Conservation (phyloP, 164 flowering plant genomes). For the Stephania yunnanensis region DNA sequence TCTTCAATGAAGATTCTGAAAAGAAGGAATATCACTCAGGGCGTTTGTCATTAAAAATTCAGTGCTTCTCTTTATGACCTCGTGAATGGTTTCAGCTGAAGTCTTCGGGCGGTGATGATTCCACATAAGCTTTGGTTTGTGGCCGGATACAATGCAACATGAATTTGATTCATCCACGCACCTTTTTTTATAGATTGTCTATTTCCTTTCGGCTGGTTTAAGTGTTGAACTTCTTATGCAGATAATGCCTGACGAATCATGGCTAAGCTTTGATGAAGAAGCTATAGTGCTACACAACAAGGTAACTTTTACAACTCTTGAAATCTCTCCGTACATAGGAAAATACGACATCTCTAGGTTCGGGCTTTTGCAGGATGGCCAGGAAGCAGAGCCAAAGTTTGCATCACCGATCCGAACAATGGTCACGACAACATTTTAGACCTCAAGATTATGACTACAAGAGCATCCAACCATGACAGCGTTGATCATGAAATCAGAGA, state of each 20-base stretch:
- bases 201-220: not conserved
- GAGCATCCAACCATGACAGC: conserved; percentile 27
- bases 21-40: not conserved
- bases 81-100: not conserved
- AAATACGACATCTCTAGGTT: conserved; percentile 55
- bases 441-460: conserved; percentile 74
- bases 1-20: not conserved
- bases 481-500: conserved; percentile 24
- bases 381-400: conserved; percentile 74
- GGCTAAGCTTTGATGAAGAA: conserved; percentile 77
- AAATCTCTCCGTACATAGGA: conserved; percentile 14
- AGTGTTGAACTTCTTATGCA: conserved; percentile 23
- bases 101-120: not conserved
- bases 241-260: conserved; percentile 80
- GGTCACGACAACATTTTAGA: conserved; percentile 39
- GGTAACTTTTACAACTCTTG: conserved; percentile 30
- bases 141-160: not conserved
- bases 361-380: conserved; percentile 99
- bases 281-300: conserved; percentile 77
- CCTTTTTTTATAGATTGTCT: too few species aligned
- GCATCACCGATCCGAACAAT: conserved; percentile 30
- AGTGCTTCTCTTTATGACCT: not conserved
- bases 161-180: not conserved
- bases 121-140: not conserved
- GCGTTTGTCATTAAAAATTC: not conserved